Conservation (phyloP, 148 eudicot genomes). For the Limonium bicolor region DNA sequence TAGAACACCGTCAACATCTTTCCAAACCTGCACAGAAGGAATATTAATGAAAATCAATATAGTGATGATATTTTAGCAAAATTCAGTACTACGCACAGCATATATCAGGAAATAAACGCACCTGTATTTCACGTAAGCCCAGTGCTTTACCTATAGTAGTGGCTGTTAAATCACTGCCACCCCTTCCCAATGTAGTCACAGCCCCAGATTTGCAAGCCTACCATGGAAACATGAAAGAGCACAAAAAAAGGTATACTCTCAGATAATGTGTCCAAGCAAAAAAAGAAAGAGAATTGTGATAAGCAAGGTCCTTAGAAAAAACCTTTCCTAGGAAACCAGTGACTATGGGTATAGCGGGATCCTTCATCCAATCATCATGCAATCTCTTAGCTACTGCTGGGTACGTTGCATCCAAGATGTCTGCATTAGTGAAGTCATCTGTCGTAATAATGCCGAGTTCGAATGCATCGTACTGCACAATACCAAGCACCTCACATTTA, state of each 20-base stretch:
- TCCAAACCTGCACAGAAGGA: conserved; percentile 61
- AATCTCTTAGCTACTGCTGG: conserved; percentile 88
- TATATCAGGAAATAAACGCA: conserved; percentile 10
- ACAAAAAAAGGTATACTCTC: not conserved
- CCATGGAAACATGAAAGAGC: not conserved
- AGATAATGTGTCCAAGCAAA: not conserved
- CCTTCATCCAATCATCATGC: conserved; percentile 50
- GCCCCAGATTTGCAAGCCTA: conserved; percentile 93
- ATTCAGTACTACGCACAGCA: too few relatives aligned
- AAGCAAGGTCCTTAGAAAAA: too few relatives aligned
- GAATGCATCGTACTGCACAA: conserved; percentile 94
- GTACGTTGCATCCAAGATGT: conserved; percentile 92
- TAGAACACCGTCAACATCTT: conserved; percentile 97
- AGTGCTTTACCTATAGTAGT: conserved; percentile 94
- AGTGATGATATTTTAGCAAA: too few relatives aligned
- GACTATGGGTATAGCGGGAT: conserved; percentile 87
- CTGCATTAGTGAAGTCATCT: conserved; percentile 95
- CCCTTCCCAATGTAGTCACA: conserved; percentile 92
- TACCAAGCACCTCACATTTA: not conserved
- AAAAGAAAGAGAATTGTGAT: too few relatives aligned
- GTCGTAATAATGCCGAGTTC: conserved; percentile 85
- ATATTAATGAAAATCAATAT: too few relatives aligned
- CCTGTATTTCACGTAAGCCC: conserved; percentile 94
- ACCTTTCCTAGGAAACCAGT: conserved; percentile 99
- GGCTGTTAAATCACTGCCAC: conserved; percentile 98